These are phyloP conservation scores for Alnus rubra DNA, from an alignment of 306 rosid genomes.

Conservation along the genomic window DNA sequence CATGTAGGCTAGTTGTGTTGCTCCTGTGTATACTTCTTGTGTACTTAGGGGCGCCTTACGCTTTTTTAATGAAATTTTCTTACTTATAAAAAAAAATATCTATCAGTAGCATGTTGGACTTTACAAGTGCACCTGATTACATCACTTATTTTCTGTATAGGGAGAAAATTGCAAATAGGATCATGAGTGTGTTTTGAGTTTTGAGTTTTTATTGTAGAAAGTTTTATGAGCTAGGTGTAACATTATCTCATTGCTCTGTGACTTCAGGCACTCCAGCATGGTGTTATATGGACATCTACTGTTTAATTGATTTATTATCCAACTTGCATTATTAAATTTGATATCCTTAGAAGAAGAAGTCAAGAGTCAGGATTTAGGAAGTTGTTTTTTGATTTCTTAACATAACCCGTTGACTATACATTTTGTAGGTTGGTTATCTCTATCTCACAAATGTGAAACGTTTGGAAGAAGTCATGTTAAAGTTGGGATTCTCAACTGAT, in stretches of 20 bases:
- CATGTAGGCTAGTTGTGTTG: too few species aligned
- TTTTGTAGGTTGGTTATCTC: conserved; percentile 77
- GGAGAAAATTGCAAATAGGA: neutral
- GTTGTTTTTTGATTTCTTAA: conserved; percentile 23
- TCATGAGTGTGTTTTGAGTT: neutral
- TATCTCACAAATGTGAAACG: conserved; percentile 73
- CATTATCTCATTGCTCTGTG: neutral
- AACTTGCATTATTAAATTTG: neutral
- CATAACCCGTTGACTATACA: conserved; percentile 26
- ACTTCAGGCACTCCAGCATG: conserved; percentile 16
- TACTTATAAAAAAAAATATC: too few species aligned
- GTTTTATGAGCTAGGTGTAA: neutral
- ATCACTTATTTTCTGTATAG: neutral
- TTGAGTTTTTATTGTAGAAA: neutral
- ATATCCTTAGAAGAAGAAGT: neutral
- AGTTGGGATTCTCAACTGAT: conserved; percentile 79
- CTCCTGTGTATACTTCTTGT: too few species aligned
- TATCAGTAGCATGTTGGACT: too few species aligned
- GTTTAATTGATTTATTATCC: conserved; percentile 13
- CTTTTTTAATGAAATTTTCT: too few species aligned
- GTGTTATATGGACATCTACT: conserved; percentile 21
- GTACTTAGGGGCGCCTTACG: too few species aligned
- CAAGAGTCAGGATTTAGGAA: neutral
- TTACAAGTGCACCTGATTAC: neutral
- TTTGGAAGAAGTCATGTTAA: conserved; percentile 75